Evolutionary conservation across 108 stramenopile genomes (phyloP).

Genomic region (Chaetoceros tenuissimus): DNA sequence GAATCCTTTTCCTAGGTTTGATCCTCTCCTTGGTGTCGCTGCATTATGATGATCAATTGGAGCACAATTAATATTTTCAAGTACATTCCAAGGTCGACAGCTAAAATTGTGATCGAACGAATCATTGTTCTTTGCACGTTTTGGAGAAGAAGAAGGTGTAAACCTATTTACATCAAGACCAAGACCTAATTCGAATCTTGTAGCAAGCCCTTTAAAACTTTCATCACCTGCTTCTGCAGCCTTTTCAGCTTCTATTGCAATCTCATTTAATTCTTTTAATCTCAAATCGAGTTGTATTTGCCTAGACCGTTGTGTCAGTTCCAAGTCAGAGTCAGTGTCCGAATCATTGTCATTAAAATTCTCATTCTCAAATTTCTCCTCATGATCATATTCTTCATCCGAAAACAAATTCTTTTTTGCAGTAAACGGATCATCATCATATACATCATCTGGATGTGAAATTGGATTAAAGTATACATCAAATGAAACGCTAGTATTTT

Average conservation of each 20-base stretch:
- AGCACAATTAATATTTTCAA: too few species aligned
- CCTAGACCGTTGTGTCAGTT: not conserved
- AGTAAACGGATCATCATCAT: not conserved
- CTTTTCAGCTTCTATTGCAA: constrained; percentile 29
- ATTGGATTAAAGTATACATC: not conserved
- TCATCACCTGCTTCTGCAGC: constrained; percentile 31
- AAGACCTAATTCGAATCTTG: constrained; percentile 18
- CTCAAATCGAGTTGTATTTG: constrained; percentile 9
- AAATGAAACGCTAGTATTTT: not conserved
- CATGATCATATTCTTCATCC: not conserved
- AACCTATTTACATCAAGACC: constrained; percentile 6
- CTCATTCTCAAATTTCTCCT: not conserved
- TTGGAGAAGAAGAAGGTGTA: not conserved
- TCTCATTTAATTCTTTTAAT: constrained; percentile 23
- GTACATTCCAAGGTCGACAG: not conserved
- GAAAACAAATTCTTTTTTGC: not conserved
- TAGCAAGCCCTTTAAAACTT: constrained; percentile 26
- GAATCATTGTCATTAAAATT: not conserved
- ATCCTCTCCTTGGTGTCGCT: not conserved
- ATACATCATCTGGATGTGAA: not conserved
- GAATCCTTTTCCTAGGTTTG: constrained; percentile 1
- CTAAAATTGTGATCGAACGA: not conserved
- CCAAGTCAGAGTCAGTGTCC: not conserved
- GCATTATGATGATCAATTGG: not conserved
- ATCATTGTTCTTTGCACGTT: not conserved